These are phyloP conservation scores for Chloropicon primus DNA, from an alignment of 139 green algal genomes.

Conservation along the genomic window DNA sequence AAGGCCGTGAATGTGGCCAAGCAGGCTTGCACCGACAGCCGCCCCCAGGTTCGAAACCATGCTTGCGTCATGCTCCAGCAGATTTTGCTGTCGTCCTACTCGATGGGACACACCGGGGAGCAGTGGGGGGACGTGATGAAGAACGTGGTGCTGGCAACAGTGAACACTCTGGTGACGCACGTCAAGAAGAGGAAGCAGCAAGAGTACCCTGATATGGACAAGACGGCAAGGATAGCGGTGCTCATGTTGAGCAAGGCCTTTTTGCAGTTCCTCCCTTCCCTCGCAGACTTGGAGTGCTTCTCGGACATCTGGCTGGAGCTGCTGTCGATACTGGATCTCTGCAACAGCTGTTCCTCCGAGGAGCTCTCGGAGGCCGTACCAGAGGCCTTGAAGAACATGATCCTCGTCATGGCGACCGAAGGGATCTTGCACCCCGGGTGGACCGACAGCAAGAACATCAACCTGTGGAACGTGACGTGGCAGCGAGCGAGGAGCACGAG, in stretches of 20 bases:
- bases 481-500: conserved; percentile 28
- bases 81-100: background rate
- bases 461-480: conserved; percentile 71
- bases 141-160: conserved; percentile 42
- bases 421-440: conserved; percentile 32
- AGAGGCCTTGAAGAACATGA: conserved; percentile 87
- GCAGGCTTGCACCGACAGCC: background rate
- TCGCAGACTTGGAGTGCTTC: conserved; percentile 29
- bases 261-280: conserved; percentile 30
- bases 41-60: background rate
- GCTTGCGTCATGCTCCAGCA: background rate
- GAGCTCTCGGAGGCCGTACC: conserved; percentile 67
- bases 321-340: conserved; percentile 30
- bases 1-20: background rate
- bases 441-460: conserved; percentile 25
- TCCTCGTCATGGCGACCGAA: conserved; percentile 72
- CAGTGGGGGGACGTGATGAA: conserved; percentile 19
- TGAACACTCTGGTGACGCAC: conserved; percentile 24
- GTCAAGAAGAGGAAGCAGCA: conserved; percentile 6
- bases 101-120: background rate
- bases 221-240: conserved; percentile 37
- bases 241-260: conserved; percentile 47
- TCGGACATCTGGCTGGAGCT: conserved; percentile 31
- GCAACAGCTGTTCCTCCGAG: conserved; percentile 41
- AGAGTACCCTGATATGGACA: conserved; percentile 31